Percentiles rank a stretch among this genome's conserved stretches.
Conservation (phyloP, 371 early-diverging fungal species). For the Mucor sp. region DNA sequence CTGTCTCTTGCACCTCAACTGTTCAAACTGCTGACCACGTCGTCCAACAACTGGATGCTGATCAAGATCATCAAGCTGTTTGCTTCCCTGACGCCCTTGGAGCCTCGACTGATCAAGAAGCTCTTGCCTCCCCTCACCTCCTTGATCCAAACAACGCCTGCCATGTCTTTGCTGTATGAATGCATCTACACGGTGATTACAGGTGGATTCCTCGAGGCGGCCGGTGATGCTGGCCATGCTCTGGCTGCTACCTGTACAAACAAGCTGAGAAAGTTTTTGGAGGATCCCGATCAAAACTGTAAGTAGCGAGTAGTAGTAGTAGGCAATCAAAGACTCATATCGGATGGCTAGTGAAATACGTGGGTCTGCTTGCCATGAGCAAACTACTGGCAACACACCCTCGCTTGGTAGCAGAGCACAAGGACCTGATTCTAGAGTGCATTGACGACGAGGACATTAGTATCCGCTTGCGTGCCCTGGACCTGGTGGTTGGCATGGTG, state of each 20-base stretch:
- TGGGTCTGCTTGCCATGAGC: slow-evolving; percentile 86
- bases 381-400: slow-evolving; percentile 83
- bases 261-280: slow-evolving; percentile 86
- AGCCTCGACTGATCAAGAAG: slow-evolving; percentile 92
- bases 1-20: slow-evolving; percentile 93
- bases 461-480: slow-evolving; percentile 87
- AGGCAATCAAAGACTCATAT: neutral
- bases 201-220: slow-evolving; percentile 83
- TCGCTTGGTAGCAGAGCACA: slow-evolving; percentile 79
- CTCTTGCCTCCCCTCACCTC: slow-evolving; percentile 82
- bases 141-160: slow-evolving; percentile 85
- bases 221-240: slow-evolving; percentile 62
- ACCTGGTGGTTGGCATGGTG: slow-evolving; percentile 85
- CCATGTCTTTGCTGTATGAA: slow-evolving; percentile 95
- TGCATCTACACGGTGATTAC: slow-evolving; percentile 92
- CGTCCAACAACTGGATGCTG: slow-evolving; percentile 96
- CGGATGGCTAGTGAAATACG: slow-evolving; percentile 78
- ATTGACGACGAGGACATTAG: slow-evolving; percentile 91
- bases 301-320: slow-evolving; percentile 40
- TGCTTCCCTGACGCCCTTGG: slow-evolving; percentile 88
- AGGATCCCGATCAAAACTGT: slow-evolving; percentile 92
- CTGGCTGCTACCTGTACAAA: slow-evolving; percentile 84
- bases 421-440: slow-evolving; percentile 82
- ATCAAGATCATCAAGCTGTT: slow-evolving; percentile 98
- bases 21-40: slow-evolving; percentile 84